phyloP scores from a whole-genome alignment of 495 filamentous ascomycete genomes.

The Aspergillus haitiensis region DNA sequence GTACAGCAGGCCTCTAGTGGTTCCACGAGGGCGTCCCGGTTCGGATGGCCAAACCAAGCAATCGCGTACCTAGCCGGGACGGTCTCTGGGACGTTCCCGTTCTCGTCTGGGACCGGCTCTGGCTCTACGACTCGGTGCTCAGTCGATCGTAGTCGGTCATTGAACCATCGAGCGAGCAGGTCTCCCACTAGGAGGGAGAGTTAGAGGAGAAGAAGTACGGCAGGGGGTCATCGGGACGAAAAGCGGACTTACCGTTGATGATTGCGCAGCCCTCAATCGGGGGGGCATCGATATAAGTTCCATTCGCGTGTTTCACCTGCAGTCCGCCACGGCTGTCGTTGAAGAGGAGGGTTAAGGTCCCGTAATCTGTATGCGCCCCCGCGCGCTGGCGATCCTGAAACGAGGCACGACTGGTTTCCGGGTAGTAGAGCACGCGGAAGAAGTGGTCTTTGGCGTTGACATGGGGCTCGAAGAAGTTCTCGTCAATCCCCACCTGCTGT shows the following conservation, averaged over 20 bases:
- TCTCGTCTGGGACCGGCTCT: background rate
- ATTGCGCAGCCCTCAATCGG: conserved; percentile 16
- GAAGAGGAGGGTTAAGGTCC: conserved; percentile 13
- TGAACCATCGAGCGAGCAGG: conserved; percentile 19
- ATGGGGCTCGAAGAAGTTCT: conserved; percentile 6
- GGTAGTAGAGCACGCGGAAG: conserved; percentile 13
- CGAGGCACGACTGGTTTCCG: background rate
- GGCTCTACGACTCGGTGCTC: conserved; percentile 17
- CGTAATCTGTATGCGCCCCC: conserved; percentile 17
- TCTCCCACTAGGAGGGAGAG: conserved; percentile 12
- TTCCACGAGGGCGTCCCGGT: conserved; percentile 14
- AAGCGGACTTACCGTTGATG: conserved; percentile 12
- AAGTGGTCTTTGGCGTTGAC: conserved; percentile 13
- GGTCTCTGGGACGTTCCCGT: conserved; percentile 1
- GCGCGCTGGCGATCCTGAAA: conserved; percentile 12
- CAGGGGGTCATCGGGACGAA: background rate
- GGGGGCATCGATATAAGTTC: conserved; percentile 13
- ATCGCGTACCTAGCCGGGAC: conserved; percentile 15
- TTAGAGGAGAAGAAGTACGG: background rate
- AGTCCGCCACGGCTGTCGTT: conserved; percentile 13
- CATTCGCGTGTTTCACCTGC: conserved; percentile 10
- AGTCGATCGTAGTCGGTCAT: conserved; percentile 14
- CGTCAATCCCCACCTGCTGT: conserved; percentile 11
- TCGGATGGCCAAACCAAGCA: conserved; percentile 19
- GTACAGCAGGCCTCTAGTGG: conserved; percentile 12